Conservation (phyloP, 2,329 filamentous ascomycete species). For the Dryadomyces sulphureus region DNA sequence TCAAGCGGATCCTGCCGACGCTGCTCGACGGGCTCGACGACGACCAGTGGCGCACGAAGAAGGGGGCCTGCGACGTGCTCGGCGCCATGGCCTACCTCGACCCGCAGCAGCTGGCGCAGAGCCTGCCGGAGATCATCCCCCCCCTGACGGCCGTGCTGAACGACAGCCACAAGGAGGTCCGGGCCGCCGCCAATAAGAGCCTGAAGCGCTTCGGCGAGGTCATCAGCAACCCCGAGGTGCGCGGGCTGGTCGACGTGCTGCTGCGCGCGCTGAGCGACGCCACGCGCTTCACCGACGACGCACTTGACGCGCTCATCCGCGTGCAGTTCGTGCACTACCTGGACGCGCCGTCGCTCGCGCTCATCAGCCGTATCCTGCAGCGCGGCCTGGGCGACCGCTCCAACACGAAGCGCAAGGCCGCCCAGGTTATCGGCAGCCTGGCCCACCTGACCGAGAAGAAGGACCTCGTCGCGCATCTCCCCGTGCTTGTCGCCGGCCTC, state of each 20-base stretch:
- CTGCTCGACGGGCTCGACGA: constrained; percentile 87
- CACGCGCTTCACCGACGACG: constrained; percentile 92
- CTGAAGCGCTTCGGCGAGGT: constrained; percentile 97
- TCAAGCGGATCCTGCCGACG: constrained; percentile 85
- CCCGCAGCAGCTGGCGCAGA: constrained; percentile 82
- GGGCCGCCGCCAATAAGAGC: constrained; percentile 81
- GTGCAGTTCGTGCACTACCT: constrained; percentile 97
- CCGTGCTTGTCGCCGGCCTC: constrained; percentile 80
- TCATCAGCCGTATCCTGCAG: constrained; percentile 90
- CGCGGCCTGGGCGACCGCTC: constrained; percentile 83
- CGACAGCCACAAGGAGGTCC: constrained; percentile 96
- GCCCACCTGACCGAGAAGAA: constrained; percentile 94
- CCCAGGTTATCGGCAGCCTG: constrained; percentile 94
- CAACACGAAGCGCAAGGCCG: constrained; percentile 87
- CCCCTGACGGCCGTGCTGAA: constrained; percentile 88
- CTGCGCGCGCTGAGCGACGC: constrained; percentile 95
- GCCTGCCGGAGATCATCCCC: constrained; percentile 90
- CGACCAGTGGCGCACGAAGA: constrained; percentile 95
- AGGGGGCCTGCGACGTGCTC: constrained; percentile 89
- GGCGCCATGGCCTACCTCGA: constrained; percentile 98
- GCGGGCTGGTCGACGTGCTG: constrained; percentile 76
- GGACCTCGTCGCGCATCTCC: constrained; percentile 79
- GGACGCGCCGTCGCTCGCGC: constrained; percentile 87
- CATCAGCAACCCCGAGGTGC: constrained; percentile 95
- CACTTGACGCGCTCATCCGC: constrained; percentile 86